Evolutionary conservation across 2,329 filamentous ascomycete genomes (phyloP).

Genomic region (Tolypocladium tundrense): DNA sequence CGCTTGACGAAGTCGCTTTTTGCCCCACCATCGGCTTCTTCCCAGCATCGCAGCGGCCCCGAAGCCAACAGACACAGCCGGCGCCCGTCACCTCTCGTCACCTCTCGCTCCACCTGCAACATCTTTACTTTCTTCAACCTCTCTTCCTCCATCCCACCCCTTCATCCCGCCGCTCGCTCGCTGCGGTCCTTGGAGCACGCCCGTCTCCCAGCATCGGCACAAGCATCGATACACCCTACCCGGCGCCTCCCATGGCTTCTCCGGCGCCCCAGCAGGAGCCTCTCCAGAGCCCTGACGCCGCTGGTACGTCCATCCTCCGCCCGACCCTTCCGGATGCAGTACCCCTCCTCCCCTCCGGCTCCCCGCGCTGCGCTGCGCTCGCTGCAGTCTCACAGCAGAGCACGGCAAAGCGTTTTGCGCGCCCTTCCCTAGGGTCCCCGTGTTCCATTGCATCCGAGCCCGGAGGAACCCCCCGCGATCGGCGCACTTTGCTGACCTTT

Average conservation of each 20-base stretch:
- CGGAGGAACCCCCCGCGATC: background rate
- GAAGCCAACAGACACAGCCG: background rate
- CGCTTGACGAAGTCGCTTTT: background rate
- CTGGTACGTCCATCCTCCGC: slow-evolving; percentile 5
- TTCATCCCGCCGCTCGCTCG: background rate
- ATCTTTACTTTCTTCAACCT: background rate
- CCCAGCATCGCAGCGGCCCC: background rate
- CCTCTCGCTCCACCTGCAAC: background rate
- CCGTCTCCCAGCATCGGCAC: background rate
- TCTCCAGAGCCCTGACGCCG: slow-evolving; percentile 5
- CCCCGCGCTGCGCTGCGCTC: background rate
- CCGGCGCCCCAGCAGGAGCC: slow-evolving; percentile 4
- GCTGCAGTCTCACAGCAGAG: background rate
- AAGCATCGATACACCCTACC: background rate
- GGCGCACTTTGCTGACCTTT: background rate
- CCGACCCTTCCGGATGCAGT: slow-evolving; percentile 5
- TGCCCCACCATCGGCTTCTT: background rate
- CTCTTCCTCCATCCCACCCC: background rate
- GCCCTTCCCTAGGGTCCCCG: background rate
- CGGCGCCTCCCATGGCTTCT: slow-evolving; percentile 3
- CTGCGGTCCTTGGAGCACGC: background rate
- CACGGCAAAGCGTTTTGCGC: background rate
- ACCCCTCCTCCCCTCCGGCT: background rate
- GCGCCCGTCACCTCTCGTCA: background rate
- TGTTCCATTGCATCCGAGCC: background rate